phyloP scores from a whole-genome alignment of 148 eudicot species.

The Bassia scoparia region DNA sequence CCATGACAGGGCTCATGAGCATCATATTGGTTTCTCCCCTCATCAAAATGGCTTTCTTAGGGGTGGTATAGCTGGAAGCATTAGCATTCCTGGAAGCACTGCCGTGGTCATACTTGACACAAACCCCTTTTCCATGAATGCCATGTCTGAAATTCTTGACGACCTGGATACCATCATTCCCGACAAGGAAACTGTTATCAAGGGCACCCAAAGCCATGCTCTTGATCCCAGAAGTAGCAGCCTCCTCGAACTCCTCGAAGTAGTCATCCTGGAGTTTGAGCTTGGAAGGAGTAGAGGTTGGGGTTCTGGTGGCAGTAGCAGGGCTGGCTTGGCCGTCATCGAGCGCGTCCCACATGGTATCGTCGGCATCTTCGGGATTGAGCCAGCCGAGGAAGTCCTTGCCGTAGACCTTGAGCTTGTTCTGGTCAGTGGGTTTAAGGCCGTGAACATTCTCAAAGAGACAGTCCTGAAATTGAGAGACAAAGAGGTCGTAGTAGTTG shows the following conservation, averaged over 20 bases:
- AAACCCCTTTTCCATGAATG: slow-evolving; percentile 93
- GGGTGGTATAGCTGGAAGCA: slow-evolving; percentile 37
- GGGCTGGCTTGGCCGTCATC: slow-evolving; percentile 36
- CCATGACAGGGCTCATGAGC: slow-evolving; percentile 71
- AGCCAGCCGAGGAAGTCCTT: slow-evolving; percentile 86
- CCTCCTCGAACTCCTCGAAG: slow-evolving; percentile 88
- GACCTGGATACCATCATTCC: slow-evolving; percentile 71
- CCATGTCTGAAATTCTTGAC: slow-evolving; percentile 95
- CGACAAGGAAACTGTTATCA: slow-evolving; percentile 88
- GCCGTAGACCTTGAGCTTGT: slow-evolving; percentile 72
- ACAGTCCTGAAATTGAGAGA: slow-evolving; percentile 55
- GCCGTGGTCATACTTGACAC: slow-evolving; percentile 55
- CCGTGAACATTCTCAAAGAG: slow-evolving; percentile 86
- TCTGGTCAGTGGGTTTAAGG: slow-evolving; percentile 51
- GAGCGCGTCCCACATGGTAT: slow-evolving; percentile 83
- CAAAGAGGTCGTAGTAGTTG: slow-evolving; percentile 53
- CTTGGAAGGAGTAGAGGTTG: slow-evolving; percentile 27
- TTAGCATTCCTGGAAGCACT: slow-evolving; percentile 17
- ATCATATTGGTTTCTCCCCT: slow-evolving; percentile 93
- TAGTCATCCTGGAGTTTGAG: slow-evolving; percentile 48
- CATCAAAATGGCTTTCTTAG: slow-evolving; percentile 78
- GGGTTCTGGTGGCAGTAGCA: slow-evolving; percentile 28
- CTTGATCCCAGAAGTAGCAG: slow-evolving; percentile 60
- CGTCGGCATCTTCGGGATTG: slow-evolving; percentile 73
- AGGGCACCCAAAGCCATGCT: slow-evolving; percentile 88